Evolutionary conservation across 306 rosid species (phyloP), one percentile per base, ranked within the genome.

Genomic region (Calophaca sinica): DNA sequence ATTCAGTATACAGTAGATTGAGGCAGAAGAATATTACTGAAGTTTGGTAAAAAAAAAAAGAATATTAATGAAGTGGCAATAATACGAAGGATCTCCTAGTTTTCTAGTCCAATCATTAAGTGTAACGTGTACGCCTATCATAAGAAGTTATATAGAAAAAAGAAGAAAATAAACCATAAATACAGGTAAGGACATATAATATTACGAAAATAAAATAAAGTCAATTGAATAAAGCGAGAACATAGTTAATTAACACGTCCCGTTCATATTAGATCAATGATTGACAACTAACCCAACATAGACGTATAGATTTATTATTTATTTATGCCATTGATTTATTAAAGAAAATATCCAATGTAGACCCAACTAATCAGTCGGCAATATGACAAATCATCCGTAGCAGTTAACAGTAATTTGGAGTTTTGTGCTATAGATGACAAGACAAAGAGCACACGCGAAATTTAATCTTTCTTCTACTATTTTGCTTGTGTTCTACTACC

Each of bases 311-410:
- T 9, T 33, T 33, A 33, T 33, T 33, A 33, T 33, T 62, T 62
- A 36, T 51, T 4, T 26, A 5, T 36, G 14, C 3, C 31, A 12
- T 14, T 57, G 35, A 41, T 54, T 44, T 58, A 50, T 33, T 33
- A 20, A 20, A n/a, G n/a, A 62, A 67, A 55, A 57, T 57, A 58
- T 68, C 41, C 6, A 4, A 35, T 10, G 10, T 2, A 7, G 4
- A 5, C 31, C 52, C 52, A 49, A 62, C 12, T 52, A 35, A 69
- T 78, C 54, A 60, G 9, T 12, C 4, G 3, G 50, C 3, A 78
- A 70, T 38, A 61, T 38, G 76, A 69, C 81, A 78, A 58, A 68
- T 60, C 9, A 49, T 46, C 68, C 68, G 49, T 55, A 66, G 74
- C 46, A 57, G 63, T 52, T 68, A 59, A 68, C 35, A 48, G 53